Evolutionary conservation across 1,284 basidiomycete genomes (phyloP).

Genomic region (Naganishia sp.): DNA sequence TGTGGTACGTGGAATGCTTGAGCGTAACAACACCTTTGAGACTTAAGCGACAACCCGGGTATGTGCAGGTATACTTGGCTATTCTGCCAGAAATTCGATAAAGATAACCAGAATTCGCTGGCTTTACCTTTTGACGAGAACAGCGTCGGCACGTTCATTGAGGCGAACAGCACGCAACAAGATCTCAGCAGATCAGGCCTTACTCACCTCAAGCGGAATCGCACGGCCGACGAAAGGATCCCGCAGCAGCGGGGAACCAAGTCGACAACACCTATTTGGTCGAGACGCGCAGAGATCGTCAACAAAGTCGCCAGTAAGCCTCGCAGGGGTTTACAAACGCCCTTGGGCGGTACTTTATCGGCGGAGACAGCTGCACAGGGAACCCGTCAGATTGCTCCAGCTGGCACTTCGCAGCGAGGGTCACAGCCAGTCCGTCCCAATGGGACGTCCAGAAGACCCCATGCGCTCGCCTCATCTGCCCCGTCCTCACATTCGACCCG

Average conservation of each 20-base stretch:
- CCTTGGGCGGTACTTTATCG: neutral
- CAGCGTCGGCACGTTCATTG: constrained; percentile 11
- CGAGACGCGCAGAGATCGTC: constrained; percentile 3
- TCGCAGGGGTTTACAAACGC: neutral
- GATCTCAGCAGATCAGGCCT: neutral
- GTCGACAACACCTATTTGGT: constrained; percentile 11
- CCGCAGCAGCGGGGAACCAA: neutral
- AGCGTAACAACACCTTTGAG: too few relatives aligned
- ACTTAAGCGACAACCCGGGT: neutral
- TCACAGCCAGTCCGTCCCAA: too few relatives aligned
- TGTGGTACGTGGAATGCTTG: constrained; percentile 74
- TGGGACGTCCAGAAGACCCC: too few relatives aligned
- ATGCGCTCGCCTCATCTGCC: too few relatives aligned
- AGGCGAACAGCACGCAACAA: constrained; percentile 1
- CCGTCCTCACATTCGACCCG: too few relatives aligned
- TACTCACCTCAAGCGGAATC: constrained; percentile 10
- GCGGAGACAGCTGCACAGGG: neutral
- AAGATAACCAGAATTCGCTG: neutral
- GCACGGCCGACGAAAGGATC: neutral
- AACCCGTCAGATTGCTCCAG: too few relatives aligned
- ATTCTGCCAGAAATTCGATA: constrained; percentile 19
- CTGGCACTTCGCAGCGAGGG: too few relatives aligned
- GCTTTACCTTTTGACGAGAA: constrained; percentile 17
- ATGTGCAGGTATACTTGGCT: constrained; percentile 25
- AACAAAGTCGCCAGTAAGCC: constrained; percentile 5